A percentile compares a stretch with the other conserved stretches of the same genome.
Conservation (phyloP, 345 rosid genomes). For the Nephelium lappaceum region DNA sequence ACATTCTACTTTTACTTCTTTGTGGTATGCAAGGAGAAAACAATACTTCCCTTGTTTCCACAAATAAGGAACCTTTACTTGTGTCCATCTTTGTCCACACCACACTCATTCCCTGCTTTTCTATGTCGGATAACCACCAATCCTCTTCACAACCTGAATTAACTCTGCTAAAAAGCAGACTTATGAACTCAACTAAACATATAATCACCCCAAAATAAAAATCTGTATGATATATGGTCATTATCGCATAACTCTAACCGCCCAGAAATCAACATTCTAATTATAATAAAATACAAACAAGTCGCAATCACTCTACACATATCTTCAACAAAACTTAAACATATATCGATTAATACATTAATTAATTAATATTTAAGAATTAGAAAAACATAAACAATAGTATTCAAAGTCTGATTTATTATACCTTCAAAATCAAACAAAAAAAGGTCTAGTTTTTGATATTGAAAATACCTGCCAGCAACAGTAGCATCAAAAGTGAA, state of each 20-base stretch:
- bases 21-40: too few species aligned
- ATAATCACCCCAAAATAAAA: too few species aligned
- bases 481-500: constrained; percentile 93
- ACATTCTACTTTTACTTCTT: too few species aligned
- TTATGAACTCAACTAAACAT: background rate
- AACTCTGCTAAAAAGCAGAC: background rate
- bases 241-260: background rate
- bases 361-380: background rate
- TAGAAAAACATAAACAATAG: background rate
- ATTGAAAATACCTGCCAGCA: constrained; percentile 58
- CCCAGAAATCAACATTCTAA: background rate
- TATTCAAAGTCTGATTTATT: background rate
- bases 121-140: background rate
- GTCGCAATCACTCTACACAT: background rate
- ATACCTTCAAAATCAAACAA: too few species aligned
- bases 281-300: background rate
- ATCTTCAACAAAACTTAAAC: background rate
- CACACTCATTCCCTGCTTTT: background rate
- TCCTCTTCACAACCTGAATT: background rate
- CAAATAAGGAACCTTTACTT: background rate
- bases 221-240: background rate
- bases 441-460: background rate
- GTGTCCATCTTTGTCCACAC: background rate
- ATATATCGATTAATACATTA: too few species aligned
- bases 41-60: background rate